Evolutionary conservation across 768 basidiomycete genomes (phyloP).

Genomic region (Collybia nuda): DNA sequence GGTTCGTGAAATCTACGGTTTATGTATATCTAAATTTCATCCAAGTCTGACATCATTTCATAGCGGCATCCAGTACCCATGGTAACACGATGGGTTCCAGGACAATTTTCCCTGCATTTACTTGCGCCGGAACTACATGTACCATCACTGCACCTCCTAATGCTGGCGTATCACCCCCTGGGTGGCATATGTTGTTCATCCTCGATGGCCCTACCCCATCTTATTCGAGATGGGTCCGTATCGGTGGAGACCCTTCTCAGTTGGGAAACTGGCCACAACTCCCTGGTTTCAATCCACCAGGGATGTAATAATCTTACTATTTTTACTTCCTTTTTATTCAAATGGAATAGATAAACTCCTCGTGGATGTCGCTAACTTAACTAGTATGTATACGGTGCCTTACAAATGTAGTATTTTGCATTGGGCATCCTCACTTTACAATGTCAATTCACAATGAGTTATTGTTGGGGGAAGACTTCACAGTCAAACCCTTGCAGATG

Average conservation of each 20-base stretch:
- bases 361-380: neutral
- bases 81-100: conserved; percentile 77
- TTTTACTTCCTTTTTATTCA: neutral
- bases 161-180: conserved; percentile 64
- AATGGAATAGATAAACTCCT: neutral
- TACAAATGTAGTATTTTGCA: too few relatives aligned
- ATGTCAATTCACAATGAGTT: too few relatives aligned
- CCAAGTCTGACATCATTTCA: conserved; percentile 3
- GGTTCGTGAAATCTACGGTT: conserved; percentile 37
- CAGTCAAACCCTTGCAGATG: too few relatives aligned
- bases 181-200: conserved; percentile 76
- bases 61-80: conserved; percentile 74
- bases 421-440: too few relatives aligned
- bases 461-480: too few relatives aligned
- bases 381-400: neutral
- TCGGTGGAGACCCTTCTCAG: conserved; percentile 71
- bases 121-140: conserved; percentile 67
- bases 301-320: conserved; percentile 35
- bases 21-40: conserved; percentile 1
- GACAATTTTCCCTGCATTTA: conserved; percentile 72
- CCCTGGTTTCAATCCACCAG: conserved; percentile 68
- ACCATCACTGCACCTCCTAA: conserved; percentile 80
- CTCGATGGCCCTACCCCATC: conserved; percentile 81
- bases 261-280: conserved; percentile 75
- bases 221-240: conserved; percentile 70